These are phyloP conservation scores for Aspergillus novofumigatus DNA, from an alignment of 2,329 filamentous ascomycete genomes.

Conservation along the genomic window DNA sequence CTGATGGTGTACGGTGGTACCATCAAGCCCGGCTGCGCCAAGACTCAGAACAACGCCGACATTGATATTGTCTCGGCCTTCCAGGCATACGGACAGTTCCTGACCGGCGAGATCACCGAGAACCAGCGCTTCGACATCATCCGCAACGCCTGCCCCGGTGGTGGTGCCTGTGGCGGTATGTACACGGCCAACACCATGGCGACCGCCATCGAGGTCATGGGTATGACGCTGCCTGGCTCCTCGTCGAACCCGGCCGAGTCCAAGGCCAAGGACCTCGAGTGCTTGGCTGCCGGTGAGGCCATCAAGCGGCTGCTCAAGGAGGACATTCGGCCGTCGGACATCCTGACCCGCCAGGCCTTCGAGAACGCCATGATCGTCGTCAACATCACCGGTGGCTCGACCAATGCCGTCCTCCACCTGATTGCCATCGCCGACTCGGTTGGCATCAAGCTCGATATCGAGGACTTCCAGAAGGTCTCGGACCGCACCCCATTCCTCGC, in stretches of 20 bases:
- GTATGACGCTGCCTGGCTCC: constrained; percentile 76
- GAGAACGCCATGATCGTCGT: constrained; percentile 82
- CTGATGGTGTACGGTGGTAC: constrained; percentile 98
- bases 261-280: constrained; percentile 67
- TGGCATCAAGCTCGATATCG: constrained; percentile 75
- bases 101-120: constrained; percentile 86
- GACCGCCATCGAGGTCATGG: constrained; percentile 67
- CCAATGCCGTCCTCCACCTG: constrained; percentile 79
- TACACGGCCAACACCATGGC: constrained; percentile 76
- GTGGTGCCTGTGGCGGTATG: constrained; percentile 83
- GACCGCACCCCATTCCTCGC: constrained; percentile 76
- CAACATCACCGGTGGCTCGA: constrained; percentile 78
- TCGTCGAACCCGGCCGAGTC: constrained; percentile 76
- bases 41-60: constrained; percentile 64
- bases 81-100: constrained; percentile 94
- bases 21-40: constrained; percentile 85
- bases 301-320: constrained; percentile 71
- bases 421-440: constrained; percentile 80
- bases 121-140: constrained; percentile 93
- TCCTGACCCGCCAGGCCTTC: constrained; percentile 74
- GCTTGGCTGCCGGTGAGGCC: constrained; percentile 65
- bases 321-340: constrained; percentile 72
- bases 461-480: constrained; percentile 80
- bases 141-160: constrained; percentile 79
- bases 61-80: constrained; percentile 97